Percentiles rank a stretch among this genome's conserved stretches.
Evolutionary conservation across 2,329 filamentous ascomycete species (phyloP).

Genomic region (Cryphonectria radicalis): DNA sequence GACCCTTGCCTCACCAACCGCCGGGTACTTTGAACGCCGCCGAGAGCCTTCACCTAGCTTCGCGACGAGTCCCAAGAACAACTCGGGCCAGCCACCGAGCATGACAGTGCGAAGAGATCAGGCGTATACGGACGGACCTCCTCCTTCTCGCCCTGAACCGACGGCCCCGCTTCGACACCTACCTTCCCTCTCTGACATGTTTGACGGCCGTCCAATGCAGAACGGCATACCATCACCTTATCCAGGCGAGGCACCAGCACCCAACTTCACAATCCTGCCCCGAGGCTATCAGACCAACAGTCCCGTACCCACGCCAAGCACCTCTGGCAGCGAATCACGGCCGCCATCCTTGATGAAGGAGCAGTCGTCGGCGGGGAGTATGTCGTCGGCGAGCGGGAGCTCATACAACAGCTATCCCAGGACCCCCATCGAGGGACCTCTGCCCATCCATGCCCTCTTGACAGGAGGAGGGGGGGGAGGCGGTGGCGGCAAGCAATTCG

Average conservation of each 20-base stretch:
- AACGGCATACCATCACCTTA: slow-evolving; percentile 23
- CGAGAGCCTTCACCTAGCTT: slow-evolving; percentile 37
- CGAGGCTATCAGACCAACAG: slow-evolving; percentile 31
- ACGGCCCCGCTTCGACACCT: slow-evolving; percentile 42
- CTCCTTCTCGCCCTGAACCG: slow-evolving; percentile 37
- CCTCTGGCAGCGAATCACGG: slow-evolving; percentile 37
- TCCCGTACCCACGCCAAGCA: slow-evolving; percentile 37
- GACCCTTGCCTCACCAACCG: slow-evolving; percentile 47
- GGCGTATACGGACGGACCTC: slow-evolving; percentile 35
- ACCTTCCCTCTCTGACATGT: slow-evolving; percentile 53
- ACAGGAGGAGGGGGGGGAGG: slow-evolving; percentile 31
- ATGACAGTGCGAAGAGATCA: slow-evolving; percentile 32
- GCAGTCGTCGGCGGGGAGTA: slow-evolving; percentile 49
- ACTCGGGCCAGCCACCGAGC: slow-evolving; percentile 33
- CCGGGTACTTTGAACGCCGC: slow-evolving; percentile 42
- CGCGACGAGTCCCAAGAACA: slow-evolving; percentile 34
- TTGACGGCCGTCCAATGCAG: slow-evolving; percentile 43
- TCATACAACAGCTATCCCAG: slow-evolving; percentile 46
- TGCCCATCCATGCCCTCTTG: slow-evolving; percentile 60
- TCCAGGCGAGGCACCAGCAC: slow-evolving; percentile 28
- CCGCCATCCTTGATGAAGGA: slow-evolving; percentile 51
- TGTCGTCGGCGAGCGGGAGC: slow-evolving; percentile 45
- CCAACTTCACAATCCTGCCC: slow-evolving; percentile 25
- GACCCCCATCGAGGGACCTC: slow-evolving; percentile 53
- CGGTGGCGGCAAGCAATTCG: slow-evolving; percentile 28